Base-by-base conservation (phyloP, 371 early-diverging fungal species). In the Blakeslea trispora region DNA sequence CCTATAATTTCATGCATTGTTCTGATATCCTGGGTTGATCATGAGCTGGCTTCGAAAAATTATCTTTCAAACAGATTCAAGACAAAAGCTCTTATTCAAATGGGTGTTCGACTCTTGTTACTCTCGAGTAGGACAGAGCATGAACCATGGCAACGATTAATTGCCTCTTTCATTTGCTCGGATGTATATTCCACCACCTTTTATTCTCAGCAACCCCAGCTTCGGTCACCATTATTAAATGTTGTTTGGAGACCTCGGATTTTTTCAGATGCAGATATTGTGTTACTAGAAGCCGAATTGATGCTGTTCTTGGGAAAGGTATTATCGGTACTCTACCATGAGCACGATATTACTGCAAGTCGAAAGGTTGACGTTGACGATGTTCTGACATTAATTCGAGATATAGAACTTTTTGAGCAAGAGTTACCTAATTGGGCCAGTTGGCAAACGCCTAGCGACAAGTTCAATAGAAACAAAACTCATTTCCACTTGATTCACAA, bases 311-410 rank as follows among this genome's bases (percentile, higher is more conserved):
- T 69, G 11, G 37, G 43, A n/a, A 61, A 61, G 42, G 65, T 58
- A 1, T 32, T 69, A 1, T 51, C 50, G 3, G 40, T 69, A 4
- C 59, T 69, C 17, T 71, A 64, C 24, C 45, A 61, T 42, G 56
- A 53, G 13, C 50, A 59, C 19, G 35, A 59, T 43, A 35, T 37
- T 18, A 46, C 50, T 21, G 41, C 31, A 22, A 57, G 66, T 7
- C 55, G 67, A 13, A 77, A 77, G 48, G 63, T 77, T 21, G 78
- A 77, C 47, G 78, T 77, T 13, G 78, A 77, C 42, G 72, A 74
- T 32, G 69, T 77, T 4, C 51, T 77, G 39, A 68, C 61, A 0
- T 35, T 77, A 1, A 71, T 77, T 9, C 63, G 65, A n/a, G 69
- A 77, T 37, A 61, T 74, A 6, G 78, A 74, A 44, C 35, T 53